phyloP scores from a whole-genome alignment of 805 yeast genomes.

The Candida mattraensis region DNA sequence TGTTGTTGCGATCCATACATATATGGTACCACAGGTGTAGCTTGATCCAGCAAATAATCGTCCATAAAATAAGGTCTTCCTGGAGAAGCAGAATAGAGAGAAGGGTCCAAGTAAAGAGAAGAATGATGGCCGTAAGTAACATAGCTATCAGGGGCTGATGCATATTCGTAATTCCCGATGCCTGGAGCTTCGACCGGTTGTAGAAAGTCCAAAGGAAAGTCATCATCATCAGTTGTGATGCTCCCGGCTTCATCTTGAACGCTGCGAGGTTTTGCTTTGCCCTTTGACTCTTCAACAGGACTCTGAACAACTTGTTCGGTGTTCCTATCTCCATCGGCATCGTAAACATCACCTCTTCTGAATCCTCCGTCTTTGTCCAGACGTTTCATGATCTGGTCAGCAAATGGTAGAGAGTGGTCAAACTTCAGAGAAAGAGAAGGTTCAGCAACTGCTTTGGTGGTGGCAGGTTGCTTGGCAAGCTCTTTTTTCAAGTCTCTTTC shows the following conservation, averaged over 20 bases:
- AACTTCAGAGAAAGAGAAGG: slow-evolving; percentile 79
- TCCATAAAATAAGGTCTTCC: slow-evolving; percentile 21
- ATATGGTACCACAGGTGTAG: slow-evolving; percentile 31
- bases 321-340: slow-evolving; percentile 12
- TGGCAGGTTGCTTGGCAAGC: slow-evolving; percentile 54
- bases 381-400: slow-evolving; percentile 48
- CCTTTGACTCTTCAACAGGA: slow-evolving; percentile 12
- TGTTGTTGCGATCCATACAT: slow-evolving; percentile 22
- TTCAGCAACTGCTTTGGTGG: slow-evolving; percentile 71
- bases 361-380: slow-evolving; percentile 18
- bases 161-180: slow-evolving; percentile 35
- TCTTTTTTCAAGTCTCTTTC: slow-evolving; percentile 91
- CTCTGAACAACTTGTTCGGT: slow-evolving; percentile 17
- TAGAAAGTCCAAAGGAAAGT: slow-evolving; percentile 71
- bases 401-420: slow-evolving; percentile 51
- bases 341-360: slow-evolving; percentile 16
- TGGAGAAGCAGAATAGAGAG: slow-evolving; percentile 29
- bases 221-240: slow-evolving; percentile 48
- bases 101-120: slow-evolving; percentile 25
- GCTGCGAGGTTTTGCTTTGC: slow-evolving; percentile 1
- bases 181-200: slow-evolving; percentile 19
- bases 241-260: slow-evolving; percentile 14
- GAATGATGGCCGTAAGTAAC: slow-evolving; percentile 25
- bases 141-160: slow-evolving; percentile 16
- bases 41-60: slow-evolving; percentile 28